phyloP scores from a whole-genome alignment of 2,329 filamentous ascomycete genomes.

The Blumeriella jaapii region DNA sequence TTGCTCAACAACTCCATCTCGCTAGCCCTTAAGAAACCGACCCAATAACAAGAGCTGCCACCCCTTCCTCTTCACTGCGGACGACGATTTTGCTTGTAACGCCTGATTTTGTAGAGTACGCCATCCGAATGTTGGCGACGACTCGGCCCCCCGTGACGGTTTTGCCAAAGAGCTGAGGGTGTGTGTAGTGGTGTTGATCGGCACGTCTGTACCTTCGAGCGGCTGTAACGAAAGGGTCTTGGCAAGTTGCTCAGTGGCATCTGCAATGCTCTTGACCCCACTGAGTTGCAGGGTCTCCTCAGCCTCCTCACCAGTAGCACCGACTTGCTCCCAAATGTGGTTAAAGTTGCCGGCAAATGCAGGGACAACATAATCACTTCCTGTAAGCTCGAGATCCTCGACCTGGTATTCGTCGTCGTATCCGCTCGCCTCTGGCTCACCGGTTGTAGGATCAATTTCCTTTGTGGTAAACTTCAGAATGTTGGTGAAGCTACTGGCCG shows the following conservation, averaged over 20 bases:
- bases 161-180: conserved; percentile 91
- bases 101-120: conserved; percentile 80
- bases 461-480: conserved; percentile 94
- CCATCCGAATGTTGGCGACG: conserved; percentile 81
- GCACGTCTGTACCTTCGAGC: conserved; percentile 86
- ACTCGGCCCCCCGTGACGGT: conserved; percentile 84
- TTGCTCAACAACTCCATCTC: conserved; percentile 21
- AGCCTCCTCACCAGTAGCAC: conserved; percentile 77
- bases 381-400: conserved; percentile 80
- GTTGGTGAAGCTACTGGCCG: conserved; percentile 77
- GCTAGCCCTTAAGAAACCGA: conserved; percentile 48
- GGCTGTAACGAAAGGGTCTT: conserved; percentile 84
- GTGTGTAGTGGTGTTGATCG: conserved; percentile 79
- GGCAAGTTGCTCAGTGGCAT: conserved; percentile 84
- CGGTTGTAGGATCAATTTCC: conserved; percentile 91
- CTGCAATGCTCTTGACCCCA: conserved; percentile 83
- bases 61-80: conserved; percentile 82
- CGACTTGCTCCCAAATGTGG: conserved; percentile 89
- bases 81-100: conserved; percentile 94
- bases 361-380: conserved; percentile 88
- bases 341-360: conserved; percentile 92
- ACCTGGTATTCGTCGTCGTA: conserved; percentile 99
- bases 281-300: conserved; percentile 84
- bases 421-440: conserved; percentile 79
- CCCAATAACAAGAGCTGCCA: conserved; percentile 73